phyloP scores from a whole-genome alignment of 2,329 filamentous ascomycete genomes.

The Colletotrichum sp. region DNA sequence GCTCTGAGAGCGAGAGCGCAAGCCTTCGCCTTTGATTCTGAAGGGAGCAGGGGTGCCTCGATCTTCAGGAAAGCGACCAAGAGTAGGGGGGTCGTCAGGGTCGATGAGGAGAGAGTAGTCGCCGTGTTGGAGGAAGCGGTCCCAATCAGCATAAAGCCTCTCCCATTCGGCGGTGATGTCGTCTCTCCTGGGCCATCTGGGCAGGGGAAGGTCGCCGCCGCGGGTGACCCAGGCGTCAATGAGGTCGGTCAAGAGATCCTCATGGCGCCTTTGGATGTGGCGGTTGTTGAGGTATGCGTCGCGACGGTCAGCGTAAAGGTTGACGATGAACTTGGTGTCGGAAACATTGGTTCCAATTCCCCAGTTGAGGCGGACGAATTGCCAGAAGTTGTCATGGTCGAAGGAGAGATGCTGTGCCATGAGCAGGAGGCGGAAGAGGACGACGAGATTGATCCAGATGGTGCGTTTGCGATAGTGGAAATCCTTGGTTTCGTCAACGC shows the following conservation, averaged over 20 bases:
- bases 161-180: background rate
- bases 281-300: background rate
- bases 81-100: background rate
- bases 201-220: background rate
- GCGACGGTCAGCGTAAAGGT: background rate
- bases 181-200: background rate
- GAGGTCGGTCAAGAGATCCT: constrained; percentile 3
- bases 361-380: background rate
- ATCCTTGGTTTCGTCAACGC: background rate
- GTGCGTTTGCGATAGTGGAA: background rate
- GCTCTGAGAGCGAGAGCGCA: background rate
- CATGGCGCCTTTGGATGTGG: background rate
- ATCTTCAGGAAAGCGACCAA: background rate
- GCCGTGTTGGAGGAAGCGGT: background rate
- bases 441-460: constrained; percentile 2
- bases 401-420: constrained; percentile 1
- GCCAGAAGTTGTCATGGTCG: background rate
- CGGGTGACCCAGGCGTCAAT: constrained; percentile 3
- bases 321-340: background rate
- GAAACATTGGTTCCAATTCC: too few relatives aligned
- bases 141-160: background rate
- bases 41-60: background rate
- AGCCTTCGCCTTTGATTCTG: background rate
- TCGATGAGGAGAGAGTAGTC: background rate
- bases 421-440: constrained; percentile 1